Conservation (phyloP, 345 rosid genomes). For the Pistacia atlantica region DNA sequence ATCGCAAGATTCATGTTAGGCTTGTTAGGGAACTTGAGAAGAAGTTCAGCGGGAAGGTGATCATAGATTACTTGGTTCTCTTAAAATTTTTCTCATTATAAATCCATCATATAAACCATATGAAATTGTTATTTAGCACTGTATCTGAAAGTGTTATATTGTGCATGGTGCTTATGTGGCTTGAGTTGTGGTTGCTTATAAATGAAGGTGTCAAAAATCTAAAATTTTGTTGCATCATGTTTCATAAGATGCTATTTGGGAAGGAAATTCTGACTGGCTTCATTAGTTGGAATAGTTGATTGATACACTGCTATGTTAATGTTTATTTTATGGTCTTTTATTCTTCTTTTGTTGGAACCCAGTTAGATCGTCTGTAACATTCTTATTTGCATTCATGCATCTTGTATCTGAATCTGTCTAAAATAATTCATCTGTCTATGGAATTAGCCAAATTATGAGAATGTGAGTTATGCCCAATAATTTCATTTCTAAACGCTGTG, state of each 20-base stretch:
- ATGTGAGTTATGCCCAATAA: background rate
- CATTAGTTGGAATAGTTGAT: background rate
- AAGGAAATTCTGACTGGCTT: background rate
- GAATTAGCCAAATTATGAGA: background rate
- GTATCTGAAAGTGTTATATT: background rate
- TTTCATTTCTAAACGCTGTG: background rate
- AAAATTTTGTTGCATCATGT: too few relatives aligned
- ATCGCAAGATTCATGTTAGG: constrained; percentile 70
- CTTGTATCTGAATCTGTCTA: background rate
- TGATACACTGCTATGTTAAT: background rate
- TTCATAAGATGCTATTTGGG: too few relatives aligned
- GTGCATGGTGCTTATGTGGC: background rate
- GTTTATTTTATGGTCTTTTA: background rate
- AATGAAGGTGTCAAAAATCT: background rate
- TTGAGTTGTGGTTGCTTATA: background rate
- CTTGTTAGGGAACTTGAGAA: constrained; percentile 91
- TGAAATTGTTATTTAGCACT: background rate
- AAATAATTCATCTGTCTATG: background rate
- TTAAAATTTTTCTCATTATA: background rate
- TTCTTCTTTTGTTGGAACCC: background rate
- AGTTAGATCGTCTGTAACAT: background rate
- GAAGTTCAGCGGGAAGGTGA: constrained; percentile 90
- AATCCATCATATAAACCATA: background rate
- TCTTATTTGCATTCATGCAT: background rate
- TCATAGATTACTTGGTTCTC: background rate